Base-by-base conservation (phyloP, 805 yeast genomes). In the Wickerhamiella allomyrinae region DNA sequence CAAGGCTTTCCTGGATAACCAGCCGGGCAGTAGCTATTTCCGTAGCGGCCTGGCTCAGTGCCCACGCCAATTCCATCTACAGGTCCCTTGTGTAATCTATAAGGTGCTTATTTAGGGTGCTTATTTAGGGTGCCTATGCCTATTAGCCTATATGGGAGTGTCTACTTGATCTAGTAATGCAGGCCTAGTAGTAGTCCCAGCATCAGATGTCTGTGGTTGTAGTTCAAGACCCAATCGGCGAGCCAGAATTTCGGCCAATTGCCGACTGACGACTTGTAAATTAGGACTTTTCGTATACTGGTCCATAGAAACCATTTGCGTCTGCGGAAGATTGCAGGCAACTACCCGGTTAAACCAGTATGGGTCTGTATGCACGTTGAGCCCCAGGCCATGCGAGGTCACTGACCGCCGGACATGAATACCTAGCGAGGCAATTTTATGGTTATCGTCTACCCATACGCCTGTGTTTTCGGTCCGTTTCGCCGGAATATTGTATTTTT, bases 401-500 rank as follows among this genome's bases (percentile, higher is more conserved):
- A 91, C 70, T 10, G 81, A 76, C 44, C 95, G 65, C 47, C 85
- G 78, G 6, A 89, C 77, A 53, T 85, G 86, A 40, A 89, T 76
- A 0, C 98, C 98, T 4, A 93, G 73, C 20, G 95, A 81, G 1
- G 94, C 87, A 24, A 91, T 79, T 58, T 91, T 87, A 41, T 67
- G 60, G 5, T 65, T 54, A 11, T 63, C 61, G 35, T 59, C 57
- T 29, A 79, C 66, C 96, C 96, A 89, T 2, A 89, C 94, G 0
- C 97, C 97, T 0, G 95, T 89, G 50, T 85, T 73, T 14, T 68
- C 73, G 0, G 83, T 80, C 14, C 70, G 65, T 46, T 60, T 65
- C 10, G 74, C 73, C 1, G 59, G 49, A 10, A 83, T 55, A 0
- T 63, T 67, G 51, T 58, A 67, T n/a, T 44, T 38, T 2, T 23